Base-by-base conservation (phyloP, 2,329 filamentous ascomycete genomes). In the Arthrobotrys megalospora region DNA sequence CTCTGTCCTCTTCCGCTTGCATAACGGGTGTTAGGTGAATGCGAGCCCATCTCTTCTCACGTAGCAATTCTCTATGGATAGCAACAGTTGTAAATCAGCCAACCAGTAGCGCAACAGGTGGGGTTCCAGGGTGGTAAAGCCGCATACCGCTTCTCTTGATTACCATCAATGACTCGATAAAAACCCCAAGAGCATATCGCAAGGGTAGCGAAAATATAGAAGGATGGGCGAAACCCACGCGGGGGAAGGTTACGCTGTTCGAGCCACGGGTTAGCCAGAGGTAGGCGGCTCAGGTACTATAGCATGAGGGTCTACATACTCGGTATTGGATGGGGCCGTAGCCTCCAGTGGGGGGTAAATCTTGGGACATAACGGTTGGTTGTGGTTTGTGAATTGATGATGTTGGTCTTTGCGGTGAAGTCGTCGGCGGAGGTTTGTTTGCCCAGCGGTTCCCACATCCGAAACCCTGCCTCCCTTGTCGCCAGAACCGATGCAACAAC, bases 321-420 rank as follows among this genome's bases (percentile, higher is more conserved):
- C 97, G 97, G 89, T 97, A 99, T 87, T 99, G 96, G 81, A 99
- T 92, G 85, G 95, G 91, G 85, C 91, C 92, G 86, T 99, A 99
- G 88, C 96, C 96, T 88, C 95, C 96, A 84, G 86, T 85, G 82
- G 96, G 96, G 87, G 96, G 96, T 90, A 99, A 93, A 88, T 99
- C 96, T 89, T 98, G 94, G 88, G 92, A 91, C 95, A 98, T 97
- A 3, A 16, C 21, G 14, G 34, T 53, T 32, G 11, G 21, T 24
- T 58, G 55, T 24, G 12, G 19, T 3, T 43, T n/a, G 14, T 38
- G 14, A 21, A 16, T 21, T 50, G 36, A n/a, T 2, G 38, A 21
- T 28, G 19, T 36, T 32, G 24, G 48, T 53, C 16, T 43, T 55
- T 48, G 14, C 3, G 19, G 58, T 21, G 38, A 47, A 32, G 11